Percentiles rank a stretch among this genome's conserved stretches.
phyloP scores from a whole-genome alignment of 2,329 filamentous ascomycete genomes.

The Cryphonectria nitschkei region DNA sequence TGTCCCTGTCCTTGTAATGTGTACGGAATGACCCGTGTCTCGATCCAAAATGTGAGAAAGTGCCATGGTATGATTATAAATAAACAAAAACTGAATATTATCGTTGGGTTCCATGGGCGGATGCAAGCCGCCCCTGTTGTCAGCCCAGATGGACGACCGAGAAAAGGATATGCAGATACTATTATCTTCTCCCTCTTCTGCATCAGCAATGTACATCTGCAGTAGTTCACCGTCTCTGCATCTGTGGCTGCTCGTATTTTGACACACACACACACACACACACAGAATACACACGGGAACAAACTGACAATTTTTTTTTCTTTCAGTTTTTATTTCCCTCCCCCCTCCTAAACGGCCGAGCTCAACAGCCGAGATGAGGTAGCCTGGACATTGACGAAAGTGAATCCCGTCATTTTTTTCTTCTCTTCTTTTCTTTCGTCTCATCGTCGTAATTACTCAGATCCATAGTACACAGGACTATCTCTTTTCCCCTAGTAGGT shows the following conservation, averaged over 20 bases:
- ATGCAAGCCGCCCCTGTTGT: background rate
- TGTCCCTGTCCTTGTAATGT: background rate
- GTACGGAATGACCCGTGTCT: conserved; percentile 1
- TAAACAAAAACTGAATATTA: background rate
- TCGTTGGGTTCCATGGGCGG: background rate
- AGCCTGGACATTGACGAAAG: too few relatives aligned
- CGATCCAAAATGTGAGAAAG: background rate
- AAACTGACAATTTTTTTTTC: too few relatives aligned
- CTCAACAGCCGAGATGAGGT: too few relatives aligned
- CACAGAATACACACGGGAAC: background rate
- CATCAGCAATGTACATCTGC: background rate
- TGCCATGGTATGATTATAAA: background rate
- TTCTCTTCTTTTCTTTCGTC: background rate
- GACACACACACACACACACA: background rate
- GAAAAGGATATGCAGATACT: background rate
- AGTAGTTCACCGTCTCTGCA: background rate
- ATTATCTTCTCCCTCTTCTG: too few relatives aligned
- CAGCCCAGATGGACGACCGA: background rate
- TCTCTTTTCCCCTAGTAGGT: background rate
- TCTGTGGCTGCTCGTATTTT: background rate
- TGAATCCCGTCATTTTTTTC: background rate
- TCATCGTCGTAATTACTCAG: background rate
- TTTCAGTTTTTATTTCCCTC: too few relatives aligned
- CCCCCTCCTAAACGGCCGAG: too few relatives aligned
- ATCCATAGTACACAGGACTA: background rate